Evolutionary conservation across 129 eudicot genomes (phyloP).

Genomic region (Centaurea solstitialis): DNA sequence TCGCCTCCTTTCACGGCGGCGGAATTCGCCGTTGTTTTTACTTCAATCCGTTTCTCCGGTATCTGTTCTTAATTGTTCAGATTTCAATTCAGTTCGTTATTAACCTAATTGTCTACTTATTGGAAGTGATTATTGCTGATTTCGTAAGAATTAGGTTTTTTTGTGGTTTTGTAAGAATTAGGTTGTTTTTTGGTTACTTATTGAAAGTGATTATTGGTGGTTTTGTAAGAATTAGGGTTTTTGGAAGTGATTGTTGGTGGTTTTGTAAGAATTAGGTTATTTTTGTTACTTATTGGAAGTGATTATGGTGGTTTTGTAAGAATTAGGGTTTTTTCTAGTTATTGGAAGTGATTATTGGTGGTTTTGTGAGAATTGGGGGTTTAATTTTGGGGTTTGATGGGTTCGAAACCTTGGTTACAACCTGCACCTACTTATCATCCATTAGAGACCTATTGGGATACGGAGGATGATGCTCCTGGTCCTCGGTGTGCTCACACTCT

Average conservation of each 20-base stretch:
- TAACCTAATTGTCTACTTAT: background rate
- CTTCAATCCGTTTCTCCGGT: background rate
- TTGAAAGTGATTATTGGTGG: no score
- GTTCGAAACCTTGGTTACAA: constrained; percentile 74
- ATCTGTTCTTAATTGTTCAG: background rate
- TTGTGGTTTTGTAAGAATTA: no score
- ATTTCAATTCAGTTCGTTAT: background rate
- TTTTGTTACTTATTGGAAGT: no score
- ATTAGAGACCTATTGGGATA: constrained; percentile 63
- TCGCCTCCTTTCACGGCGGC: background rate
- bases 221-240: no score
- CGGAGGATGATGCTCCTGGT: constrained; percentile 86
- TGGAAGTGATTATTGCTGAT: no score
- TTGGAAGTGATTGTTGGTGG: no score
- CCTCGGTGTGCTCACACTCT: constrained; percentile 92
- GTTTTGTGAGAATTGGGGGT: background rate
- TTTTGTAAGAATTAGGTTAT: background rate
- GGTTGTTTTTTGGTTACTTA: background rate
- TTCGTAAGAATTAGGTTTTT: no score
- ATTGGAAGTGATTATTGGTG: constrained; percentile 1
- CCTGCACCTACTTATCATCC: constrained; percentile 77
- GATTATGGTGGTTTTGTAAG: background rate
- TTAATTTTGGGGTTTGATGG: constrained; percentile 47
- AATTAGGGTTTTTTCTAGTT: background rate
- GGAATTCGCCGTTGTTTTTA: background rate